Evolutionary conservation across 768 basidiomycete species (phyloP), one percentile per base, ranked within the genome.

Genomic region (Russula olivacea): DNA sequence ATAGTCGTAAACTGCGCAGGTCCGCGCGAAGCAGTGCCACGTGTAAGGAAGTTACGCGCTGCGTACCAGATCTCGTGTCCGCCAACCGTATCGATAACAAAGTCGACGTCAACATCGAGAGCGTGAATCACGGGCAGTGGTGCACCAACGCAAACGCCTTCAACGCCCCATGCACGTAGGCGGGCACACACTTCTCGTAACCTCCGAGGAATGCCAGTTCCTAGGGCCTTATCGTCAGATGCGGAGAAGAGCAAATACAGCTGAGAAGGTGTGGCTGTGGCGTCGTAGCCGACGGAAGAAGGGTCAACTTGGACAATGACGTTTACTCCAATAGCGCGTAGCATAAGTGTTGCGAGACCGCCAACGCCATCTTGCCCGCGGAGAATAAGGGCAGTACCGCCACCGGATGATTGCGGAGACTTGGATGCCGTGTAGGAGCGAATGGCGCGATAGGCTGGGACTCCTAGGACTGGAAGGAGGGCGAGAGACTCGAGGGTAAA

Each of bases 361-460:
- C 91, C 91, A 1, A 81, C 74, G 1, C 89, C 89, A 62, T 87
- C 86, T 65, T 91, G 89, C 0, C 86, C 86, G 55, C 84, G 78
- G 51, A 94, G 75, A 51, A 95, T 81, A 25, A 96, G 78, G n/a
- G 73, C 80, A 23, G 57, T 61, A 5, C 58, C 68, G 79, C 23
- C 34, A 10, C 49, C n/a, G 28, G 62, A 47, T 58, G 61, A 70
- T 36, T 53, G 28, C 3, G 23, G 60, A 23, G 55, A 60, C 25
- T 67, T 57, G 68, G 58, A 63, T 60, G 70, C 53, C 66, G 61
- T 59, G 47, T 66, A 66, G 0, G 88, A 87, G 49, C 88, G 83
- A 10, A 93, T 79, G 1, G 91, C 91, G 15, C 93, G 84, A 69
- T 91, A 85, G 0, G 93, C 91, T n/a, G 86, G 80, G 28, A 96